A percentile compares a stretch with the other conserved stretches of the same genome.
These are phyloP conservation scores for Epithele typhae DNA, from an alignment of 768 basidiomycete genomes.

Conservation along the genomic window DNA sequence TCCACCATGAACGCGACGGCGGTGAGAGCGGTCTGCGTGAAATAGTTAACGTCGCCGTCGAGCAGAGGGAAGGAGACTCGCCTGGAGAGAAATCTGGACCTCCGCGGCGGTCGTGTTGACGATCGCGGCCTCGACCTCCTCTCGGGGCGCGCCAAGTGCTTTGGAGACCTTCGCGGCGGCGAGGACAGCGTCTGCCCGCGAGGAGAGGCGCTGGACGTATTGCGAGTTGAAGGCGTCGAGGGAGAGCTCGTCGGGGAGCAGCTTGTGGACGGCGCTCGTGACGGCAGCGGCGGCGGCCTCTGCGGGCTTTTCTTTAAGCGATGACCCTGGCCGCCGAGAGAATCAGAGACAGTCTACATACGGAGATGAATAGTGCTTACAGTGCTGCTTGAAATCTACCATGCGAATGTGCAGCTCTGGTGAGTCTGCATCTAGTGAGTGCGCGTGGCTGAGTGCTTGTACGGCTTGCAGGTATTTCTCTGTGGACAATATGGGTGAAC, in stretches of 20 bases:
- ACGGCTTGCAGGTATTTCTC: constrained; percentile 81
- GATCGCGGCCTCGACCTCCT: constrained; percentile 58
- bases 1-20: constrained; percentile 45
- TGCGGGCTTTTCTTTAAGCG: constrained; percentile 38
- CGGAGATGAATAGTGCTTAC: constrained; percentile 30
- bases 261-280: constrained; percentile 37
- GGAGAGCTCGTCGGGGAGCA: constrained; percentile 56
- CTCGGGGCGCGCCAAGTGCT: constrained; percentile 41
- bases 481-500: constrained; percentile 25
- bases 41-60: neutral
- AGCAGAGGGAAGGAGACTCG: constrained; percentile 23
- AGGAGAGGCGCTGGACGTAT: constrained; percentile 63
- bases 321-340: constrained; percentile 34
- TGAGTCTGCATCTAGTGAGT: constrained; percentile 45
- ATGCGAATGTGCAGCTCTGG: constrained; percentile 71
- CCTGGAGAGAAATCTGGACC: constrained; percentile 44
- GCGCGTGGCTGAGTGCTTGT: constrained; percentile 58
- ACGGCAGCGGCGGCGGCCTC: constrained; percentile 48
- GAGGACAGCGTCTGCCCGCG: constrained; percentile 49
- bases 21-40: constrained; percentile 46
- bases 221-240: constrained; percentile 70
- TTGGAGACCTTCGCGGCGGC: constrained; percentile 57
- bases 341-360: too few relatives aligned
- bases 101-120: constrained; percentile 45
- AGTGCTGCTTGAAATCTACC: constrained; percentile 54